phyloP scores from a whole-genome alignment of 2,329 filamentous ascomycete genomes.

The Neopestalotiopsis rosae region DNA sequence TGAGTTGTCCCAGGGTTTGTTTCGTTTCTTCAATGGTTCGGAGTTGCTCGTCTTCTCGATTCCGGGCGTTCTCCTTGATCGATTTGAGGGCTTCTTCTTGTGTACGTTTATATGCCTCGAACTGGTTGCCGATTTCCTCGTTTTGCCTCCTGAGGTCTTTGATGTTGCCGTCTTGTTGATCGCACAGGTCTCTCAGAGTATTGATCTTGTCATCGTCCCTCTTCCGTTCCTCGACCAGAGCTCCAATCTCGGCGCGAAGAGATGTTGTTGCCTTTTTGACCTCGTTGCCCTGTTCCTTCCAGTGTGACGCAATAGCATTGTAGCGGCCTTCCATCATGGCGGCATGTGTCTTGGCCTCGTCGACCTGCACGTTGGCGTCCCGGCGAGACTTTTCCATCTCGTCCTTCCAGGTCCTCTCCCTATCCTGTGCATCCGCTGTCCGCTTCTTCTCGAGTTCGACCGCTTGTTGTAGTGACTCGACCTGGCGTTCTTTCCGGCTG shows the following conservation, averaged over 20 bases:
- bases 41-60: slow-evolving; percentile 67
- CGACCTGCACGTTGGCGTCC: slow-evolving; percentile 66
- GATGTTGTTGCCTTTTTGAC: slow-evolving; percentile 57
- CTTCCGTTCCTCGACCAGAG: slow-evolving; percentile 59
- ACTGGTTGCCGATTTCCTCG: slow-evolving; percentile 62
- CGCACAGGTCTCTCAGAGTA: slow-evolving; percentile 70
- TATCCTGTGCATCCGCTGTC: slow-evolving; percentile 61
- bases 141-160: slow-evolving; percentile 66
- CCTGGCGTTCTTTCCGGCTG: slow-evolving; percentile 75
- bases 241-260: slow-evolving; percentile 59
- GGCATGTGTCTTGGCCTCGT: slow-evolving; percentile 68
- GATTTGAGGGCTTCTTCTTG: slow-evolving; percentile 65
- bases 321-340: slow-evolving; percentile 74
- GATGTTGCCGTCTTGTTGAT: slow-evolving; percentile 75
- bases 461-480: slow-evolving; percentile 69
- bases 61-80: slow-evolving; percentile 62
- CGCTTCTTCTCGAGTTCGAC: slow-evolving; percentile 70
- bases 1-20: slow-evolving; percentile 69
- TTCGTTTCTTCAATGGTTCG: slow-evolving; percentile 62
- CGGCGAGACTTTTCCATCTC: slow-evolving; percentile 67
- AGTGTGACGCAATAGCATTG: slow-evolving; percentile 69
- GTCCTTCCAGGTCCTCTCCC: slow-evolving; percentile 66
- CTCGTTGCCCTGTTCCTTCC: slow-evolving; percentile 69
- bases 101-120: slow-evolving; percentile 67
- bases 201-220: slow-evolving; percentile 68